Evolutionary conservation across 2,329 filamentous ascomycete genomes (phyloP).

Genomic region (Trichoderma simmonsii): DNA sequence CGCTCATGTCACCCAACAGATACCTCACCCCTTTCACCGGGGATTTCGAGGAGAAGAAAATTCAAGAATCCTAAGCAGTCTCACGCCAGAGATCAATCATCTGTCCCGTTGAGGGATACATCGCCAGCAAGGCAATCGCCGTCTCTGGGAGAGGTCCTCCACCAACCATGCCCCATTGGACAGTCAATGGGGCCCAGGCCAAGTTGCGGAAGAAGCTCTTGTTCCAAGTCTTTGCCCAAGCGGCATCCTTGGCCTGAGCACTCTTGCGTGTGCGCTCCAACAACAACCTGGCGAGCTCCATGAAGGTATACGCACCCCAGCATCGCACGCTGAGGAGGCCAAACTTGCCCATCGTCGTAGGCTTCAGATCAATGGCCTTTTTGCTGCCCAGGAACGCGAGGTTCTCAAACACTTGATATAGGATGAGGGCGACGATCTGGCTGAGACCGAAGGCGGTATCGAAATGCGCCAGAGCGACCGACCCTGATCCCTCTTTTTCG

Average conservation of each 20-base stretch:
- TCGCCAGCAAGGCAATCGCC: conserved; percentile 40
- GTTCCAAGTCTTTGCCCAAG: conserved; percentile 55
- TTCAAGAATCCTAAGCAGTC: conserved; percentile 30
- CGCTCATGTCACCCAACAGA: neutral
- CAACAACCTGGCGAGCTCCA: conserved; percentile 68
- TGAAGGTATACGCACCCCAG: conserved; percentile 74
- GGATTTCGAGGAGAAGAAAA: neutral
- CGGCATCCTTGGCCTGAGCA: conserved; percentile 36
- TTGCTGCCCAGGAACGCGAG: conserved; percentile 72
- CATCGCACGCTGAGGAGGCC: conserved; percentile 72
- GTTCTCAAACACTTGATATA: conserved; percentile 82
- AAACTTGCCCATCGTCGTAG: conserved; percentile 57
- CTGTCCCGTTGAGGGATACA: conserved; percentile 44
- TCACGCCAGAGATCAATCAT: conserved; percentile 46
- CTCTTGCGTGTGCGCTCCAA: conserved; percentile 43
- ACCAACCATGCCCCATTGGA: conserved; percentile 75
- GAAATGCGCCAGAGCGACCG: conserved; percentile 34
- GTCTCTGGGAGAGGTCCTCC: conserved; percentile 48
- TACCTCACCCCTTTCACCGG: neutral
- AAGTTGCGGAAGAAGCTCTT: conserved; percentile 65
- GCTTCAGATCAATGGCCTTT: conserved; percentile 61
- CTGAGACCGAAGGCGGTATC: conserved; percentile 56
- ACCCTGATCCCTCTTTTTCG: conserved; percentile 20
- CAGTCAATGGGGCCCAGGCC: conserved; percentile 76
- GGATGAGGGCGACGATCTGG: conserved; percentile 64